Evolutionary conservation across 768 basidiomycete species (phyloP), one percentile per base, ranked within the genome.

Genomic region (Russula brevipes): DNA sequence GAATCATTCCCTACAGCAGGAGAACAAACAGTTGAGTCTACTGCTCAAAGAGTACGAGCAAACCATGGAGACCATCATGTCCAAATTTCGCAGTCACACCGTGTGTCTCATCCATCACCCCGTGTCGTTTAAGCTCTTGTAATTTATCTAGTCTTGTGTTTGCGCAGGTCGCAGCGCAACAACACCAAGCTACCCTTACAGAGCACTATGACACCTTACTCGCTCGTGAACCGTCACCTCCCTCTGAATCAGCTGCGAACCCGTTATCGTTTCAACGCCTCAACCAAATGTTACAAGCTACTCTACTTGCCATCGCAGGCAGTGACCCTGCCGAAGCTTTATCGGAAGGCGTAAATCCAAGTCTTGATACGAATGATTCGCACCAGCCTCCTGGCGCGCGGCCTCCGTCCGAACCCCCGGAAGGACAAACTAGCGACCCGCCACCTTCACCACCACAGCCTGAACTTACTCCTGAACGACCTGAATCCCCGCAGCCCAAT

Each of bases 11-110:
- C 77, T 99, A 1, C 78, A 91, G 54, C 88, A 98, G 65, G 97
- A 99, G 76, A 98, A 99, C 79, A 94, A 91, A 73, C 96, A 98
- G 71, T 81, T 98, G 36, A 88, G 87, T 67, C 69, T 84, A 33
- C 79, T 99, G 33, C 78, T 98, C 60, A 95, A 94, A 71, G 97
- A 99, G 74, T 96, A 98, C 72, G 95, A 98, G 73, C 79, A 80
- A 58, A 97, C 95, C 3, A 82, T 99, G 79, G 95, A 98, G 69
- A 94, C 87, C 35, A 91, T 98, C 72, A 98, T 99, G 97, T 77
- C 85, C 56, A 98, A 98, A 76, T 98, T 98, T 73, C 82, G 95
- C 63, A 88, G 87, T 62, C 89, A 98, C 71, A 86, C 92, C 12
- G 94, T 96, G 70, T 70, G 91, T 81, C 19, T 52, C 24, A 59